Evolutionary conservation across 345 rosid species (phyloP).

Genomic region (Gossypium bickii): DNA sequence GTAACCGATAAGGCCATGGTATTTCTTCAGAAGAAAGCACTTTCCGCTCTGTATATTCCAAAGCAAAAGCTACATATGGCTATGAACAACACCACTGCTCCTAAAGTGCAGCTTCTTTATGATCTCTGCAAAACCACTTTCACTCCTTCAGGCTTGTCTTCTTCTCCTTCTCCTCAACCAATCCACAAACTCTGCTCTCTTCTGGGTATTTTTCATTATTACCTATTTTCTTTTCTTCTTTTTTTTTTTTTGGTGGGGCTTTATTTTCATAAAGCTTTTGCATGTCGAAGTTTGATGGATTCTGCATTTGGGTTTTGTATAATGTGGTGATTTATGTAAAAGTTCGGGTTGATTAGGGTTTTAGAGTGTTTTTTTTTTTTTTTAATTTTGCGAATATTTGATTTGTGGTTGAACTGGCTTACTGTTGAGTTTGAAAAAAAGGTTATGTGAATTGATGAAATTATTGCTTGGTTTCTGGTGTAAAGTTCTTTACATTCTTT

Average conservation of each 20-base stretch:
- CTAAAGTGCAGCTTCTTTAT: slow-evolving; percentile 65
- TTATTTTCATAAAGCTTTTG: background rate
- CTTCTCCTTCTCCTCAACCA: slow-evolving; percentile 48
- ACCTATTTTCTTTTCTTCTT: background rate
- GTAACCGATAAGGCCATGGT: slow-evolving; percentile 43
- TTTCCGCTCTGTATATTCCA: slow-evolving; percentile 17
- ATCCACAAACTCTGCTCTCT: slow-evolving; percentile 51
- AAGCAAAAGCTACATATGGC: slow-evolving; percentile 40
- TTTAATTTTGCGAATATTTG: background rate
- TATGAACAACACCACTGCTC: slow-evolving; percentile 21
- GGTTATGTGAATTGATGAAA: background rate
- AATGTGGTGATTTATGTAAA: slow-evolving; percentile 6
- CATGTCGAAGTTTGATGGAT: slow-evolving; percentile 10
- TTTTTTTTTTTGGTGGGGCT: background rate
- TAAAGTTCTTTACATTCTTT: background rate
- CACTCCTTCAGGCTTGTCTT: slow-evolving; percentile 46
- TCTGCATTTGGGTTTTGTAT: slow-evolving; percentile 19
- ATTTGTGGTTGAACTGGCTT: background rate
- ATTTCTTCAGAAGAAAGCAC: slow-evolving; percentile 19
- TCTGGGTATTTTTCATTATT: slow-evolving; percentile 49
- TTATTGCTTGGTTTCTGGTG: background rate
- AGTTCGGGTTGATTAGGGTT: slow-evolving; percentile 19
- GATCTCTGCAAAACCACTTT: slow-evolving; percentile 58
- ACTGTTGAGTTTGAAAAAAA: background rate
- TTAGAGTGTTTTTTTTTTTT: background rate